Evolutionary conservation across 805 yeast species (phyloP), one percentile per base, ranked within the genome.

Genomic region (Candida ulmi): DNA sequence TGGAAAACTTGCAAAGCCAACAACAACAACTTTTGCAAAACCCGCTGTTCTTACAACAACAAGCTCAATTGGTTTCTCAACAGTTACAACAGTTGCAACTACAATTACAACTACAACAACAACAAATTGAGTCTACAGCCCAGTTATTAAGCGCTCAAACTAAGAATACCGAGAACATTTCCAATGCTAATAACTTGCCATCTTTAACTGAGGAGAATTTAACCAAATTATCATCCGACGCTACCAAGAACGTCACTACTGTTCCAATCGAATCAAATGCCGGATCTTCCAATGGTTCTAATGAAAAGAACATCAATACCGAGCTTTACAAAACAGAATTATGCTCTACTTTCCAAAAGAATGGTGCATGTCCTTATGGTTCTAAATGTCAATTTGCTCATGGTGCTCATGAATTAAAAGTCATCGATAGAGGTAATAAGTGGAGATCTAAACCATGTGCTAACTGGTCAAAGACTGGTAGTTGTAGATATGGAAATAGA

Each of bases 361-460:
- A 77, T 47, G 84, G 85, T 18, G 54, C 60, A 37, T 88, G 97
- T 60, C 95, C 95, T 13, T 88, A 88, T 58, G 95, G 95, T 2
- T 72, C 75, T 48, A 88, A 88, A 66, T 88, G 97, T 61, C 96
- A 88, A 65, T 88, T 88, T 71, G 96, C 96, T 6, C 97, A 88
- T 57, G 96, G 97, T 16, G 69, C 74, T 30, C 65, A 72, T 39
- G 96, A 88, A 60, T 67, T 88, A 51, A 86, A 86, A 60, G 50
- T 62, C 11, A 80, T 87, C 33, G 81, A 78, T 44, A 72, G 91
- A 44, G 81, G 88, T 11, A 77, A 80, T 39, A 88, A 88, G 56
- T 88, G 91, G 83, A 78, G 95, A 57, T 85, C 95, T 12, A 88
- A 88, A 65, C 84, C 90, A 13, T 88, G 97, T 66, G 83, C 80